Evolutionary conservation across 2,329 filamentous ascomycete species (phyloP), one percentile per base, ranked within the genome.

Genomic region (Dactylellina parvicollis): DNA sequence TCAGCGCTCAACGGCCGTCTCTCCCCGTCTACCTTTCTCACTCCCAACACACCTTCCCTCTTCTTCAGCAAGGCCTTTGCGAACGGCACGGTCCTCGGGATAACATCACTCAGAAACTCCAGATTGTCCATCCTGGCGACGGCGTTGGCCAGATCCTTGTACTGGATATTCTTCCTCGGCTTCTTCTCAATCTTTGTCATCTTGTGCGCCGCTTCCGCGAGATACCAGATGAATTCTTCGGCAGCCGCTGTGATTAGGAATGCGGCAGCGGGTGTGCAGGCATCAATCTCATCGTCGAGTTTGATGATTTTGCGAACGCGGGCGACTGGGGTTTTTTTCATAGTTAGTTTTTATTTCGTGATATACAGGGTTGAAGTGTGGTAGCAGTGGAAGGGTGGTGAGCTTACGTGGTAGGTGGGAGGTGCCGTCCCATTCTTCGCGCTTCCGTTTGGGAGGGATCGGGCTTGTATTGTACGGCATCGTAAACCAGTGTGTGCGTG

Each of bases 201-300:
- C 78, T 91, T 93, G 80, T 96, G 89, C 24, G 90, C 89, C 80
- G 96, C 91, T 75, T 90, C 86, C 18, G 93, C 89, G 24, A 99
- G 86, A 80, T 98, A 90, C 80, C 96, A 92, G 76, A 99, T 89
- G 83, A 99, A 98, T 86, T 96, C 89, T 82, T 99, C 95, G 90
- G 95, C 93, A 20, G 95, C 95, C 72, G 96, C 86, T 0, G 94
- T 93, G 78, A 98, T 96, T 66, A 94, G 89, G 80, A 98, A 98
- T 18, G 93, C 91, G 60, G 94, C 94, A 79, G 96, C 96, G 81
- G 93, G 96, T 49, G 93, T 96, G 81, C 92, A 96, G 79, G 91
- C 87, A 75, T 84, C 85, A 75, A 96, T 90, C 75, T 97, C 94
- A 44, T 91, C 88, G 81, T 99, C 95, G 67, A 92, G 86, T 52